Percentiles rank a stretch among this genome's conserved stretches.
Conservation (phyloP, 139 green algal genomes). For the Volvox africanus region DNA sequence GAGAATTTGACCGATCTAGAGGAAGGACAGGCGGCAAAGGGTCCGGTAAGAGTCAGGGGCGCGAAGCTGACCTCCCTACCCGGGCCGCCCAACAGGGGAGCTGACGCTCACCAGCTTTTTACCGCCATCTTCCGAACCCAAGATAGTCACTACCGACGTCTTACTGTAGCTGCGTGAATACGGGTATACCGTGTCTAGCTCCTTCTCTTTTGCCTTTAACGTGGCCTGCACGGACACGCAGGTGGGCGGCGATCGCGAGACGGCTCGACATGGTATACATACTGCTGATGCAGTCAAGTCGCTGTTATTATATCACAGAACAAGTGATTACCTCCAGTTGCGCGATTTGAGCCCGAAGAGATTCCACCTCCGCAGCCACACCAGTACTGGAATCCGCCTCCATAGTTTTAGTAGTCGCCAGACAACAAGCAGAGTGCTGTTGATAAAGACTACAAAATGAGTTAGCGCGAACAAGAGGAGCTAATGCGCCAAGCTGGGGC, state of each 20-base stretch:
- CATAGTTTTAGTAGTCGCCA: neutral
- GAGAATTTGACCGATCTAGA: slow-evolving; percentile 81
- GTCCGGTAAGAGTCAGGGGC: too few relatives aligned
- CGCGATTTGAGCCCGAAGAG: slow-evolving; percentile 51
- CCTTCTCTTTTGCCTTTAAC: slow-evolving; percentile 61
- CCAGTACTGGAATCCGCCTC: neutral
- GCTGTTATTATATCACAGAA: neutral
- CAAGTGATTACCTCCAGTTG: slow-evolving; percentile 54
- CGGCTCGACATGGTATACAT: neutral
- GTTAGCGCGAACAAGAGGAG: neutral
- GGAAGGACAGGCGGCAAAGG: neutral
- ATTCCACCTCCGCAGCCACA: slow-evolving; percentile 55
- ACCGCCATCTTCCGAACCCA: slow-evolving; percentile 74
- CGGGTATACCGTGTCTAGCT: slow-evolving; percentile 58
- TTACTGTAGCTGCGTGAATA: slow-evolving; percentile 72
- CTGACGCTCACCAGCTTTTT: slow-evolving; percentile 65
- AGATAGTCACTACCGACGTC: slow-evolving; percentile 74
- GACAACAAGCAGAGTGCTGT: neutral
- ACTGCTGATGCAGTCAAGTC: neutral
- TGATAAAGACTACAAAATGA: neutral
- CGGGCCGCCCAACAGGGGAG: neutral
- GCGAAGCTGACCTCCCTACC: too few relatives aligned
- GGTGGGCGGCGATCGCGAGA: neutral
- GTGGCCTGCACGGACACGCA: slow-evolving; percentile 35
- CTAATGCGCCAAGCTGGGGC: neutral